Percentiles rank a stretch among this genome's conserved stretches.
Conservation (phyloP, 1,284 basidiomycete species). For the Leccinum subspadiceum region DNA sequence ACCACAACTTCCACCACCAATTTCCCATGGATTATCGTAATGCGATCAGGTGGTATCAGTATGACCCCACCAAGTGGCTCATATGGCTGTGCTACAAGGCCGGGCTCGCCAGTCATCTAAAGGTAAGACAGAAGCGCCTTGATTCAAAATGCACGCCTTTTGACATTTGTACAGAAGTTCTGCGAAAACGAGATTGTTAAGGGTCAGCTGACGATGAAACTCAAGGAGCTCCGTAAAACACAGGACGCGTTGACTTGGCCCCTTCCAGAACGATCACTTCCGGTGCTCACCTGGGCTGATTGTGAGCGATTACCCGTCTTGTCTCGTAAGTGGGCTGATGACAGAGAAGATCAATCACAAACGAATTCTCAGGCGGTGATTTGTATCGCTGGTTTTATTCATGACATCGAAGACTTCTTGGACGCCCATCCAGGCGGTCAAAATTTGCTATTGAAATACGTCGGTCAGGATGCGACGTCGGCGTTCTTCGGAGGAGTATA, state of each 20-base stretch:
- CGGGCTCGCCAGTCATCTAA: conserved; percentile 80
- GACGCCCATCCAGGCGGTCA: conserved; percentile 65
- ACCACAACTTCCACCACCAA: conserved; percentile 90
- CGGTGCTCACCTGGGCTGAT: conserved; percentile 1
- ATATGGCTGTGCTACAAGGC: conserved; percentile 63
- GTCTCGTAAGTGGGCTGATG: not conserved
- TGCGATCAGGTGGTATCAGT: conserved; percentile 87
- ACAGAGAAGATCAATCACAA: conserved; percentile 7
- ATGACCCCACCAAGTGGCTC: conserved; percentile 86
- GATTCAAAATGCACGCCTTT: not conserved
- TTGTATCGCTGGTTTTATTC: conserved; percentile 7
- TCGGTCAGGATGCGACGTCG: conserved; percentile 81
- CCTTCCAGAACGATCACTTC: conserved; percentile 31
- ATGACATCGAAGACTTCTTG: conserved; percentile 5
- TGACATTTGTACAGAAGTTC: conserved; percentile 47
- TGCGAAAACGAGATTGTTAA: conserved; percentile 88
- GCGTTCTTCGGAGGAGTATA: conserved; percentile 92
- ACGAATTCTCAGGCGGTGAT: not conserved
- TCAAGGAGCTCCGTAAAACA: conserved; percentile 72
- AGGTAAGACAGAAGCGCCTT: conserved; percentile 39
- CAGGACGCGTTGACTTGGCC: conserved; percentile 76
- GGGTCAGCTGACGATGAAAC: conserved; percentile 86
- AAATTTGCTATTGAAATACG: conserved; percentile 61
- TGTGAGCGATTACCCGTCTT: not conserved
- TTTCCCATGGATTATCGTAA: conserved; percentile 92